Evolutionary conservation across 805 yeast species (phyloP).

Genomic region (Tetrapisispora fleetii): DNA sequence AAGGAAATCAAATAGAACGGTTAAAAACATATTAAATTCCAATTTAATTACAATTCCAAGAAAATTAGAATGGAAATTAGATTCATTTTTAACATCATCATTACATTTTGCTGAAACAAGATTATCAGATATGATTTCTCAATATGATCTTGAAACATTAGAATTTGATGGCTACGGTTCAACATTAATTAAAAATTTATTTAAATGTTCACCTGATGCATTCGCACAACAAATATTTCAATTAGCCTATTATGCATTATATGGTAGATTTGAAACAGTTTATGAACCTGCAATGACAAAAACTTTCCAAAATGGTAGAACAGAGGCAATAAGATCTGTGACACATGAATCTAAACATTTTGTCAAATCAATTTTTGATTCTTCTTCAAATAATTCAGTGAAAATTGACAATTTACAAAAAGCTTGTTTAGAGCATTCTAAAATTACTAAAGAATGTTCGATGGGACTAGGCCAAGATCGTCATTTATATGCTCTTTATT

Average conservation of each 20-base stretch:
- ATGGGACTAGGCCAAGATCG: slow-evolving; percentile 86
- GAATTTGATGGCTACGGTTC: slow-evolving; percentile 67
- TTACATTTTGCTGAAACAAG: slow-evolving; percentile 87
- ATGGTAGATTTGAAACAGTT: slow-evolving; percentile 87
- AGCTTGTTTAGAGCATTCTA: slow-evolving; percentile 65
- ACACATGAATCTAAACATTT: slow-evolving; percentile 70
- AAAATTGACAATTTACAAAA: slow-evolving; percentile 43
- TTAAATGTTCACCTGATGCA: slow-evolving; percentile 90
- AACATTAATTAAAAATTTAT: slow-evolving; percentile 57
- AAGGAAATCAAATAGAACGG: background rate
- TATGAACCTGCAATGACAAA: slow-evolving; percentile 97
- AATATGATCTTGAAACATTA: slow-evolving; percentile 74
- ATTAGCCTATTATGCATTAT: slow-evolving; percentile 82
- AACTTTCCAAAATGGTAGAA: slow-evolving; percentile 76
- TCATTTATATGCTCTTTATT: slow-evolving; percentile 77
- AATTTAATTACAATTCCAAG: slow-evolving; percentile 63
- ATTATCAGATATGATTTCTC: slow-evolving; percentile 76
- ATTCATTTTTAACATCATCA: slow-evolving; percentile 66
- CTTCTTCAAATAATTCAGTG: slow-evolving; percentile 49
- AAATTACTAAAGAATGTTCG: slow-evolving; percentile 58
- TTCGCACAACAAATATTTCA: slow-evolving; percentile 91
- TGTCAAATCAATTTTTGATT: slow-evolving; percentile 76
- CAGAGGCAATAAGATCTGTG: slow-evolving; percentile 85
- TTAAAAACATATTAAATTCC: slow-evolving; percentile 13
- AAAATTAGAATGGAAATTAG: slow-evolving; percentile 80